These are phyloP conservation scores for Suillus subaureus DNA, from an alignment of 768 basidiomycete genomes.

Conservation along the genomic window DNA sequence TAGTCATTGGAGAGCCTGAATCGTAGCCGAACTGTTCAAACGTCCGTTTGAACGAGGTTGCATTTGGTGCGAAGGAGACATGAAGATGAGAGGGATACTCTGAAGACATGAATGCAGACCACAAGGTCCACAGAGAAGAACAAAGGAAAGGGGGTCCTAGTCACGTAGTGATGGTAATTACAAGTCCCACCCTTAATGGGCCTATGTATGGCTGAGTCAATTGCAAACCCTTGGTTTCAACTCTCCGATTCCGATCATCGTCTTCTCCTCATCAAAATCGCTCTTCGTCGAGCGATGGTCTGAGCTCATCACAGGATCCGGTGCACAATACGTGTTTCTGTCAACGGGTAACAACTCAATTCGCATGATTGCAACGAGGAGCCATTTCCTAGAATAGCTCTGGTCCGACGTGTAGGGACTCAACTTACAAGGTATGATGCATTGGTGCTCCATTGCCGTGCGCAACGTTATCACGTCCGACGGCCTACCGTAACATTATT, in stretches of 20 bases:
- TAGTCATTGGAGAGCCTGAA: conserved; percentile 30
- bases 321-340: not conserved
- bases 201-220: not conserved
- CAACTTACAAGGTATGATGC: not conserved
- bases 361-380: conserved; percentile 7
- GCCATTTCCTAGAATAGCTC: not conserved
- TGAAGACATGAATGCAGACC: conserved; percentile 7
- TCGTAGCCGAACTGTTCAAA: conserved; percentile 49
- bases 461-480: not conserved
- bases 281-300: not conserved
- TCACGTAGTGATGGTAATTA: conserved; percentile 3
- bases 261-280: not conserved
- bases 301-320: not conserved
- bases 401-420: not conserved
- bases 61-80: conserved; percentile 49
- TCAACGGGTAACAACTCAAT: not conserved
- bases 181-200: conserved; percentile 6
- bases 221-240: not conserved
- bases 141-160: conserved; percentile 10
- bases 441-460: not conserved
- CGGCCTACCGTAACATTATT: not conserved
- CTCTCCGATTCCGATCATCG: not conserved
- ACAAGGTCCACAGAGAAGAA: conserved; percentile 5
- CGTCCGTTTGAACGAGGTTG: conserved; percentile 61
- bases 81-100: conserved; percentile 51